Evolutionary conservation across 2,329 filamentous ascomycete genomes (phyloP), one percentile per base, ranked within the genome.

Genomic region (Sordariomycetes sp.): DNA sequence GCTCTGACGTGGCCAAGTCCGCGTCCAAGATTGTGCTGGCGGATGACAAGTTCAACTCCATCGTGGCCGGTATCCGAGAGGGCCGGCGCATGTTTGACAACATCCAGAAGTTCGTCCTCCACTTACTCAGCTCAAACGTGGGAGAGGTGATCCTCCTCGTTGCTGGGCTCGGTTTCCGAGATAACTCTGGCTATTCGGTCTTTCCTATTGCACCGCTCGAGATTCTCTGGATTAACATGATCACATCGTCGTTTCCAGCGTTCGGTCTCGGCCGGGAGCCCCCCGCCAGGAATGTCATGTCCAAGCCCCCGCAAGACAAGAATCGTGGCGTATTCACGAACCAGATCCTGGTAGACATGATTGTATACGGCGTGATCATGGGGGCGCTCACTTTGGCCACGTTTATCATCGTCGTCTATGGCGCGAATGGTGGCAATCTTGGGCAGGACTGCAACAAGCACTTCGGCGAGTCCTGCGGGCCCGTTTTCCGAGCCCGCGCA

Each of bases 151-250:
- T 89, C 61, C 85, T 90, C 1, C 77, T 96, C 18, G 83, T 96
- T 28, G 85, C 90, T 46, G 91, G 91, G 57, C 82, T 96, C 3
- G 87, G 79, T 0, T 95, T 96, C 74, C 88, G 90, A 65, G 91
- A 96, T 67, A 63, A 71, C 2, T 74, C 77, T 11, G 79, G 82
- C 10, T 79, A 89, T 61, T 94, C 90, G 0, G 90, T 96, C 11
- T 96, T 95, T 70, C 91, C 90, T 4, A 82, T 96, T 52, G 85
- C 89, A 0, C 90, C 91, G 0, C 83, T 96, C 12, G 86, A 96
- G 65, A 93, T 96, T 62, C 81, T 96, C 60, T 96, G 90, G 90
- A 90, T 96, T 70, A 96, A 96, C 71, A 93, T 96, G 88, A 81
- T 94, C 58, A 96, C 91, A 0, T 93, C 89, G 48, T 89, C 87